phyloP scores from a whole-genome alignment of 345 rosid species.

The Pseudoturritis turrita region DNA sequence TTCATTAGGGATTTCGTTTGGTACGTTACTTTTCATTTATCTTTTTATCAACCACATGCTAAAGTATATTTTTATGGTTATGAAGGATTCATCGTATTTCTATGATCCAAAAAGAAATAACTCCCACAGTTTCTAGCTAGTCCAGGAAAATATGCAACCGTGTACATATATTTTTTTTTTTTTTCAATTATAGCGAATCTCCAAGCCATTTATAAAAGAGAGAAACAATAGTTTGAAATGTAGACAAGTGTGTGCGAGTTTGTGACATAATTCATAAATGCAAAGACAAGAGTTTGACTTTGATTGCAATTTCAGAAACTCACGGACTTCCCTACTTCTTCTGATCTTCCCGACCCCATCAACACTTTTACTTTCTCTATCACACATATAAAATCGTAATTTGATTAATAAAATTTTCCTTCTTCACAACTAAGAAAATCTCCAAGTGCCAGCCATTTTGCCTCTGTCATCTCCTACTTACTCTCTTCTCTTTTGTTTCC shows the following conservation, averaged over 20 bases:
- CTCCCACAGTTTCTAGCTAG: background rate
- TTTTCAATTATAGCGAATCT: background rate
- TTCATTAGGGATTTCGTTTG: no score
- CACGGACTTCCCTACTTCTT: conserved; percentile 53
- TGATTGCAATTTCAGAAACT: conserved; percentile 40
- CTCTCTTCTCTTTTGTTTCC: conserved; percentile 25
- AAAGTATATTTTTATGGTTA: no score
- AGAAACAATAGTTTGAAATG: background rate
- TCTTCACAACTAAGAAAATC: background rate
- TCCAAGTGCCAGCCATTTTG: conserved; percentile 31
- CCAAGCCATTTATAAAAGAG: background rate
- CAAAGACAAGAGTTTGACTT: conserved; percentile 16
- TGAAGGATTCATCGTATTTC: background rate
- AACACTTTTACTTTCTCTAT: background rate
- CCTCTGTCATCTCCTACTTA: conserved; percentile 27
- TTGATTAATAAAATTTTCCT: background rate
- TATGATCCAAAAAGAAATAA: background rate
- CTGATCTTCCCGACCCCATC: conserved; percentile 22
- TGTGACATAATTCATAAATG: conserved; percentile 29
- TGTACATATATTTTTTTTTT: background rate
- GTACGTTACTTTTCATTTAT: no score
- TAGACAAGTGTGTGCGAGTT: background rate
- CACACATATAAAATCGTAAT: background rate
- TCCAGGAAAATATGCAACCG: conserved; percentile 6
- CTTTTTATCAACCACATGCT: no score